phyloP scores from a whole-genome alignment of 176 grass and related monocot species.

The Hordeum vulgare region DNA sequence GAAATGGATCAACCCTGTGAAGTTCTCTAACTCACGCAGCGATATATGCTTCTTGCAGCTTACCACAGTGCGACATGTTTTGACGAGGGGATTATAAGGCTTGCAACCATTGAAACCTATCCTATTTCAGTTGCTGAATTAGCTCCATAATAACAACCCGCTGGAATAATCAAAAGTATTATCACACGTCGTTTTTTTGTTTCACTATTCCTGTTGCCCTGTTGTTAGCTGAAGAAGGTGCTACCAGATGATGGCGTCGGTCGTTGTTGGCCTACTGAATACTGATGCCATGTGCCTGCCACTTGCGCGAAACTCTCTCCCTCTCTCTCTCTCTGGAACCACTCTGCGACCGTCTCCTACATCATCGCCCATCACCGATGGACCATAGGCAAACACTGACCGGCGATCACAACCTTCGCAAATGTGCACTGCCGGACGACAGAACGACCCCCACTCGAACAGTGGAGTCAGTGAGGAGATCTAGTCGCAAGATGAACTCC shows the following conservation, averaged over 20 bases:
- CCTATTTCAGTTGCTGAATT: not conserved
- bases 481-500: not conserved
- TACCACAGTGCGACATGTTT: not conserved
- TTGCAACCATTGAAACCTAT: not conserved
- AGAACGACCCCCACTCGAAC: not conserved
- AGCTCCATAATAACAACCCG: not conserved
- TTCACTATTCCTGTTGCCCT: not conserved
- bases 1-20: no score
- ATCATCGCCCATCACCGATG: not conserved
- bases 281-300: not conserved
- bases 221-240: not conserved
- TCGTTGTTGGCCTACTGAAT: not conserved
- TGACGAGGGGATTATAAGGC: no score
- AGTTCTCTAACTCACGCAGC: no score
- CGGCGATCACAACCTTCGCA: not conserved
- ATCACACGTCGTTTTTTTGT: not conserved
- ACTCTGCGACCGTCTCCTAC: not conserved
- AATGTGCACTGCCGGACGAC: not conserved
- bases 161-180: not conserved
- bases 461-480: not conserved
- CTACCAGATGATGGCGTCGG: not conserved
- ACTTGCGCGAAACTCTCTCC: not conserved
- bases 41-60: no score
- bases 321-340: not conserved
- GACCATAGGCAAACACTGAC: not conserved